Base-by-base conservation (phyloP, 306 rosid species). In the Clitoria ternatea region DNA sequence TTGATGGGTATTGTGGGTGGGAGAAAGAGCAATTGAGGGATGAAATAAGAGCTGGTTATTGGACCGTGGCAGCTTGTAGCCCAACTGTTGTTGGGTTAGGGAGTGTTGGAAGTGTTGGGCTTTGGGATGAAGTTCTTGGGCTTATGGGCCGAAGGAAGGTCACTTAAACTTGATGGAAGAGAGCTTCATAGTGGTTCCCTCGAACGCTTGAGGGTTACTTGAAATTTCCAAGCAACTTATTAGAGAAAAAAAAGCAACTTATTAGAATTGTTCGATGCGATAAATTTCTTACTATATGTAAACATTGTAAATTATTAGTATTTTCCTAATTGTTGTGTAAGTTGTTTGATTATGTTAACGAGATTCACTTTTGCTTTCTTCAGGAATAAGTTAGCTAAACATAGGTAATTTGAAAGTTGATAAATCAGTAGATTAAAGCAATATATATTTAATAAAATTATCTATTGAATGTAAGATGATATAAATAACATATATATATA, bases 1-100 rank as follows among this genome's bases (percentile, higher is more conserved):
- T 90, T 66, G 96, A 94, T 80, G 98, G 98, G 67, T 90, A 80
- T 14, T 94, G 99, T 84, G 92, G 95, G 22, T 94, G 97, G 99
- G 97, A 83, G 64, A 83, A 52, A 5, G 92, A 85, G 47, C 97
- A 91, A 50, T 48, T 94, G 66, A 83, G 20, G 42, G 80, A 85
- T 66, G 99, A 91, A 45, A 89, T 94, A 0, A 81, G 65, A 15
- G 82, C 84, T 47, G 95, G 96, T 0, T 91, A 87, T 87, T 94
- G 99, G 97, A 84, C 88, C 14, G 87, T 94, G 0, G 97, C 92
- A 6, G 99, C 99, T 17, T 89, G 92, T 44, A 91, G 97, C 80
- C 92, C 96, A 48, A 83, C 36, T 79, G 92, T 94, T 0, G 76
- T 94, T 81, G 95, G 85, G 56, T 48, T 89, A 7, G 70, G 39